Percentiles rank a stretch among this genome's conserved stretches.
Evolutionary conservation across 2,329 filamentous ascomycete genomes (phyloP).

Genomic region (Stylonectria norvegica): DNA sequence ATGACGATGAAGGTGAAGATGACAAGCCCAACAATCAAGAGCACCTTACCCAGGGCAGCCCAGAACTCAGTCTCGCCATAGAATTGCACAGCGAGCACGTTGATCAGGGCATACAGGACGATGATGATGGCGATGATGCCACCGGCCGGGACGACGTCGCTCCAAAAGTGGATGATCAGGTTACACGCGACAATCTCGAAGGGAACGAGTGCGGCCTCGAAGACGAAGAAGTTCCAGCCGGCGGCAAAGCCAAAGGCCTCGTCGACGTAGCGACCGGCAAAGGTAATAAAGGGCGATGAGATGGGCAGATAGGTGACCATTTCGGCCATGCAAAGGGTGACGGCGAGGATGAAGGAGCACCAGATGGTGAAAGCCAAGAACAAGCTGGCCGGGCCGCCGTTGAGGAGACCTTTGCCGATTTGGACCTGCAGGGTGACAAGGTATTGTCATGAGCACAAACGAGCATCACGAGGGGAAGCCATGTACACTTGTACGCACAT

Average conservation of each 20-base stretch:
- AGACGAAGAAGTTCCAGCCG: constrained; percentile 73
- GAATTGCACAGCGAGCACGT: constrained; percentile 69
- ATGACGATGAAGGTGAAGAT: constrained; percentile 79
- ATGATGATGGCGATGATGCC: constrained; percentile 57
- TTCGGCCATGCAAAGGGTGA: constrained; percentile 64
- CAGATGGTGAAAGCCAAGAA: constrained; percentile 60
- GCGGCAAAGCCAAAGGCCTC: constrained; percentile 71
- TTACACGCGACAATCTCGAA: constrained; percentile 66
- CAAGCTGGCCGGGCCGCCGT: constrained; percentile 57
- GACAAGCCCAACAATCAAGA: constrained; percentile 69
- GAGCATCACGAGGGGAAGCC: neutral
- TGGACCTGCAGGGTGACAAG: constrained; percentile 36
- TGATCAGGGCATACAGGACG: constrained; percentile 53
- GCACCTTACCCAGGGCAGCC: constrained; percentile 67
- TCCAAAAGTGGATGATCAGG: constrained; percentile 62
- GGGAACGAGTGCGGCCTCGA: constrained; percentile 64
- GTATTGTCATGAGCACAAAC: constrained; percentile 13
- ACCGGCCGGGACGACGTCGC: constrained; percentile 54
- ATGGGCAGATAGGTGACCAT: constrained; percentile 77
- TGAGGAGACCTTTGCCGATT: constrained; percentile 56
- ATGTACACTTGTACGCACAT: constrained; percentile 35
- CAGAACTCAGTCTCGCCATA: constrained; percentile 78
- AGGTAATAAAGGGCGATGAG: constrained; percentile 74
- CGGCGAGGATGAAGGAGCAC: constrained; percentile 58
- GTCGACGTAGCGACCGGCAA: constrained; percentile 72